These are phyloP conservation scores for Ustilago cynodontis DNA, from an alignment of 1,284 basidiomycete genomes.

Conservation along the genomic window DNA sequence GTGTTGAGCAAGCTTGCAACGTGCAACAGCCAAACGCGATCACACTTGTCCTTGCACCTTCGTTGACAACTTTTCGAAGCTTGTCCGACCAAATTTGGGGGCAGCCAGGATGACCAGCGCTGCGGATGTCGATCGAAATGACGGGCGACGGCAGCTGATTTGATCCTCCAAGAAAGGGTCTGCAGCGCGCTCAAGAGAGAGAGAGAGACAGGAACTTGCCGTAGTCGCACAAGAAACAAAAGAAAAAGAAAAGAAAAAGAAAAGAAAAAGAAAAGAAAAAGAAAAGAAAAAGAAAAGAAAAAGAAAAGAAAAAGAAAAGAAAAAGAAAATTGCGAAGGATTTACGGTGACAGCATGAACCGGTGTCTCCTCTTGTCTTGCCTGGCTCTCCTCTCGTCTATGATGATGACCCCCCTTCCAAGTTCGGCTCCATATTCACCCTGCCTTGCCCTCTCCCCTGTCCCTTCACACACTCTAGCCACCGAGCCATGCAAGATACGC, in stretches of 20 bases:
- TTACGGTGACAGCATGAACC: too few relatives aligned
- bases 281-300: background rate
- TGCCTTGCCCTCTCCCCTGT: background rate
- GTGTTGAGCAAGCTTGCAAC: too few relatives aligned
- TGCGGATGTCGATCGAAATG: background rate
- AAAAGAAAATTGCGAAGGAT: constrained; percentile 1
- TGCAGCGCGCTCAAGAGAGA: too few relatives aligned
- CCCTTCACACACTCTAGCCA: background rate
- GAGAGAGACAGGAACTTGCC: constrained; percentile 5
- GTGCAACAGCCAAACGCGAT: background rate
- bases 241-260: background rate
- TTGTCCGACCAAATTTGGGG: too few relatives aligned
- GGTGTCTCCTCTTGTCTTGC: background rate
- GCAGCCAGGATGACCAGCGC: constrained; percentile 1
- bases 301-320: background rate
- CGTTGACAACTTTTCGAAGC: too few relatives aligned
- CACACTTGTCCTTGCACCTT: background rate
- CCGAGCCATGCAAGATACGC: background rate
- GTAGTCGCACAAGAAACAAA: constrained; percentile 2
- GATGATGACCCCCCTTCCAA: background rate
- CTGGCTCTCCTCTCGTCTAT: background rate
- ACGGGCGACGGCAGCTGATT: background rate
- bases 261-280: background rate
- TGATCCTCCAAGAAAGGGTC: background rate
- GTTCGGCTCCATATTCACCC: background rate